Evolutionary conservation across 2,329 filamentous ascomycete genomes (phyloP).

Genomic region (Septoria linicola): DNA sequence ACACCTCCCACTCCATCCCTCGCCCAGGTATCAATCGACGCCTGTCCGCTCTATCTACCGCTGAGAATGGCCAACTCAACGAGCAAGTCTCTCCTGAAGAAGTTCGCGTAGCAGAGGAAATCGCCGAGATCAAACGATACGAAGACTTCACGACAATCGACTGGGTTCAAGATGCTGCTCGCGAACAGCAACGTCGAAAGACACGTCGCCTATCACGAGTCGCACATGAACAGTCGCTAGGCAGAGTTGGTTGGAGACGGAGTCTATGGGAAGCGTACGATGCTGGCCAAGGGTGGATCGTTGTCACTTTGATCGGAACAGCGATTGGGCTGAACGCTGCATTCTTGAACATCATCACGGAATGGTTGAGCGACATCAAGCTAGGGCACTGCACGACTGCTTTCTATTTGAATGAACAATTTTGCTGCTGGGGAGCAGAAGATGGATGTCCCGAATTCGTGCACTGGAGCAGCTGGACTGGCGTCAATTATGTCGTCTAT

Average conservation of each 20-base stretch:
- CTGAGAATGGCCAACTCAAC: constrained; percentile 61
- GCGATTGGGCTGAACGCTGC: constrained; percentile 92
- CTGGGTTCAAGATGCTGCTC: constrained; percentile 96
- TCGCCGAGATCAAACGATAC: constrained; percentile 96
- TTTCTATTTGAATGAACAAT: constrained; percentile 95
- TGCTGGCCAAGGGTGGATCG: constrained; percentile 96
- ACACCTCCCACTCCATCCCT: constrained; percentile 13
- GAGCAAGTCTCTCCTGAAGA: constrained; percentile 56
- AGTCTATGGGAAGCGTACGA: constrained; percentile 85
- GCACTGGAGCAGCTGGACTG: constrained; percentile 75
- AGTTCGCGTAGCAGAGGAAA: constrained; percentile 84
- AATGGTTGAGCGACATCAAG: constrained; percentile 96
- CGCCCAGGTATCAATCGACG: constrained; percentile 57
- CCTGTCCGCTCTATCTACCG: constrained; percentile 65
- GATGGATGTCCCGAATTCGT: constrained; percentile 88
- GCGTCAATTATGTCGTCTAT: constrained; percentile 84
- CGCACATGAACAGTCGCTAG: constrained; percentile 67
- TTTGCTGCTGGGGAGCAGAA: constrained; percentile 97
- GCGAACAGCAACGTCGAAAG: constrained; percentile 80
- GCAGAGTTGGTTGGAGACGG: constrained; percentile 74
- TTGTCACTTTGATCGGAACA: constrained; percentile 88
- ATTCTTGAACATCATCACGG: constrained; percentile 89
- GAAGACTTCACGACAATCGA: constrained; percentile 98
- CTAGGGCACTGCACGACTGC: constrained; percentile 91
- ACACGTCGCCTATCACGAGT: constrained; percentile 69